Evolutionary conservation across 2,329 filamentous ascomycete genomes (phyloP), one percentile per base, ranked within the genome.

Genomic region (Ophiostoma sp.): DNA sequence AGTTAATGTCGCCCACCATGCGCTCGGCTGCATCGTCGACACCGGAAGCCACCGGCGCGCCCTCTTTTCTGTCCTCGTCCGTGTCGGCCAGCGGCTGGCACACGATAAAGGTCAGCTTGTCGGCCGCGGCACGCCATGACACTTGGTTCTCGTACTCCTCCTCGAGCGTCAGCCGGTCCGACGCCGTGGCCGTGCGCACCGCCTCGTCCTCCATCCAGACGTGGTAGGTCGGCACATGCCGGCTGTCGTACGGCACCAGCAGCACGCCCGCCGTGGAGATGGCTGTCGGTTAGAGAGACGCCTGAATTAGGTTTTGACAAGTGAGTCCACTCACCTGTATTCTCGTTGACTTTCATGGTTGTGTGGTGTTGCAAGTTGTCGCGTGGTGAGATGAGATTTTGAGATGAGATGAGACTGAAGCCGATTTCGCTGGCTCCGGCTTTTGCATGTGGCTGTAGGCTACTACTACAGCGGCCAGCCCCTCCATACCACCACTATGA

Each of bases 101-200:
- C 69, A 91, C 80, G 77, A 98, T 97, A 75, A 97, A 98, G 0
- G 94, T 98, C 72, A 98, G 79, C 80, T 98, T 98, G 80, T 98
- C 94, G 35, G 81, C 79, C 60, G 95, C 91, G 27, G 81, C 81
- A 52, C 93, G 89, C 94, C 94, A 98, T 73, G 89, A 92, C n/a
- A 81, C 81, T 79, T 97, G 94, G 89, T 97, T 98, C 67, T 87
- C 86, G 79, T 95, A 93, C 82, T 98, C 94, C 77, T 97, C 90
- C 0, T 87, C 83, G 0, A 97, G 82, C 0, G 86, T 89, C 68
- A 98, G 84, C 0, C 90, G 91, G 73, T 97, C 93, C 0, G 94
- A 97, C 0, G 94, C 93, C 0, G 94, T 98, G 69, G 91, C 90
- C 79, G 88, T 83, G 81, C 90, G 94, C 54, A 97, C 91, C 85